These are phyloP conservation scores for Epichloe baconii DNA, from an alignment of 2,329 filamentous ascomycete species.

Conservation along the genomic window DNA sequence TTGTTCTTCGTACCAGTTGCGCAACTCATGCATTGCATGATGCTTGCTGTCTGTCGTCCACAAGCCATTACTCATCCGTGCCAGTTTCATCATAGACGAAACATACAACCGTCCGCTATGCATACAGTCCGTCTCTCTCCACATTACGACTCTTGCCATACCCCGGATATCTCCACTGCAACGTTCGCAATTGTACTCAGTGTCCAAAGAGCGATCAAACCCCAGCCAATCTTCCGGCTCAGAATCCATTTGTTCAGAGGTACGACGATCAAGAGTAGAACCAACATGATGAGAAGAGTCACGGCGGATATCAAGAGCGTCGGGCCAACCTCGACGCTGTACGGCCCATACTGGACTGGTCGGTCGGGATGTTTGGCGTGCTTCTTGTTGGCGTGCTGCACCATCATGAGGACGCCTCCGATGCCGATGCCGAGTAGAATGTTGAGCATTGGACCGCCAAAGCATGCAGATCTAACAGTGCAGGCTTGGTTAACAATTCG, in stretches of 20 bases:
- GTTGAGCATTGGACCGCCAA: conserved; percentile 97
- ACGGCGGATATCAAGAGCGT: conserved; percentile 75
- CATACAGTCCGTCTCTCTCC: not conserved
- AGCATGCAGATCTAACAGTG: conserved; percentile 60
- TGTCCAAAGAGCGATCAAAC: conserved; percentile 67
- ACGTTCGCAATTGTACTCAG: conserved; percentile 74
- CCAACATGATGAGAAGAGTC: conserved; percentile 69
- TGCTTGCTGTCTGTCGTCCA: not conserved
- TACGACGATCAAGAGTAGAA: conserved; percentile 66
- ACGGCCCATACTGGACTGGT: conserved; percentile 57
- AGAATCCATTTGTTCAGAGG: conserved; percentile 80
- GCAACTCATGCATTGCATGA: not conserved
- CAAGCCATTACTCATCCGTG: not conserved
- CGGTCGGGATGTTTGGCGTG: conserved; percentile 54
- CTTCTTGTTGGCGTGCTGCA: conserved; percentile 52
- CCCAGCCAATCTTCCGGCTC: conserved; percentile 69
- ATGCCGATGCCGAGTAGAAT: conserved; percentile 92
- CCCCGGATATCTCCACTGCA: conserved; percentile 57
- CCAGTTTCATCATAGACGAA: not conserved
- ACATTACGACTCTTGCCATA: conserved; percentile 23
- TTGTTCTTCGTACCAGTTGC: too few species aligned
- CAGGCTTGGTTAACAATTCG: not conserved
- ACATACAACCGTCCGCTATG: not conserved
- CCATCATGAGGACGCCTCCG: conserved; percentile 76
- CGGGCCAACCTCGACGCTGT: conserved; percentile 70